Conservation (phyloP, 768 basidiomycete genomes). For the Sutorius australiensis region DNA sequence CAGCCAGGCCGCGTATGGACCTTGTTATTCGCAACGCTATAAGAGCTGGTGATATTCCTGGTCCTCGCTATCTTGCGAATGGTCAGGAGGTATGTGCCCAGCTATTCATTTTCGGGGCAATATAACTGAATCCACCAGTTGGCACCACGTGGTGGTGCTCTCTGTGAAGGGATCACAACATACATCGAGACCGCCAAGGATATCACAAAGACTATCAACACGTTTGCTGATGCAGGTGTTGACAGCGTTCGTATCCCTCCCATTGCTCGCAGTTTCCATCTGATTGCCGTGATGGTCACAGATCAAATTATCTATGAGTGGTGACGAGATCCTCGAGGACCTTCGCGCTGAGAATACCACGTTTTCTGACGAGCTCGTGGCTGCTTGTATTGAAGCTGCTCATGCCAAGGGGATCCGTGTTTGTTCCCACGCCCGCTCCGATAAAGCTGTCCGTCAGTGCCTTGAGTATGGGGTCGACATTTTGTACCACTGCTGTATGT, state of each 20-base stretch:
- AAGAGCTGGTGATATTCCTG: slow-evolving; percentile 32
- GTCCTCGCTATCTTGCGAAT: slow-evolving; percentile 35
- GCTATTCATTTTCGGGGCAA: neutral
- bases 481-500: slow-evolving; percentile 27
- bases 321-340: slow-evolving; percentile 34
- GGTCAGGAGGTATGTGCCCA: slow-evolving; percentile 29
- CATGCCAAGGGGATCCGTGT: slow-evolving; percentile 35
- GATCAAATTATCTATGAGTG: slow-evolving; percentile 36
- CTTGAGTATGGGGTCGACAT: slow-evolving; percentile 36
- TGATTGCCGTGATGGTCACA: slow-evolving; percentile 5
- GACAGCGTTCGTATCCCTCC: slow-evolving; percentile 15
- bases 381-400: slow-evolving; percentile 34
- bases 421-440: slow-evolving; percentile 37
- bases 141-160: slow-evolving; percentile 31
- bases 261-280: neutral
- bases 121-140: slow-evolving; percentile 13
- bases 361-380: slow-evolving; percentile 33
- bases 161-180: slow-evolving; percentile 32
- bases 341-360: slow-evolving; percentile 36
- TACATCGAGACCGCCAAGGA: slow-evolving; percentile 31
- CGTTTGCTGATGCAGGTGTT: slow-evolving; percentile 24
- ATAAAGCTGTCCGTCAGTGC: slow-evolving; percentile 31
- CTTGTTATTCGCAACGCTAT: slow-evolving; percentile 34
- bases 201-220: slow-evolving; percentile 23
- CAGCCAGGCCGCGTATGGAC: slow-evolving; percentile 34